These are phyloP conservation scores for Adenanthera pavonina DNA, from an alignment of 306 rosid species.

Conservation along the genomic window DNA sequence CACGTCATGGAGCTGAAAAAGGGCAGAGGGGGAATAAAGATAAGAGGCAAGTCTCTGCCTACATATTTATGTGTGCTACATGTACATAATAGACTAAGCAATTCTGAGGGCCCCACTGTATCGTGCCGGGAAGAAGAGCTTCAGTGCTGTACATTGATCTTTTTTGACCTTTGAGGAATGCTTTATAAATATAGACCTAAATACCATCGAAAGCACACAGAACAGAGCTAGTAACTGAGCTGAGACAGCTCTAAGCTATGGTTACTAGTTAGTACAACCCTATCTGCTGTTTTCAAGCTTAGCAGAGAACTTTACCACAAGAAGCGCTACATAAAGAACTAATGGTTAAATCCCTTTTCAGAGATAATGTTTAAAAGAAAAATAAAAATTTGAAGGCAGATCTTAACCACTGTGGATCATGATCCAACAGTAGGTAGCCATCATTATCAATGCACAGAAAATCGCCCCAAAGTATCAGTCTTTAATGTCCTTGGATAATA, in stretches of 20 bases:
- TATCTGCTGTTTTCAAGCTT: constrained; percentile 3
- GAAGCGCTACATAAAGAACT: constrained; percentile 38
- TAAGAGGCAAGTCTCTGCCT: neutral
- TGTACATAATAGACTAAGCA: neutral
- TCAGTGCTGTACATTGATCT: constrained; percentile 18
- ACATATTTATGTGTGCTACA: constrained; percentile 1
- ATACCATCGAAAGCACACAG: neutral
- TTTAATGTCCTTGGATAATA: neutral
- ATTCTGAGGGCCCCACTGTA: neutral
- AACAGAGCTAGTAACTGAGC: constrained; percentile 12
- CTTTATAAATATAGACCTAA: constrained; percentile 11
- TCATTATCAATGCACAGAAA: constrained; percentile 27
- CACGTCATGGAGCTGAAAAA: neutral
- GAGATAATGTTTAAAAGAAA: neutral
- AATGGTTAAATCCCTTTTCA: constrained; percentile 34
- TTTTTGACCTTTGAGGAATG: constrained; percentile 26
- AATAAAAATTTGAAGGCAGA: neutral
- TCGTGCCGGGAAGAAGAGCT: neutral
- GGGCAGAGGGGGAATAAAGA: neutral
- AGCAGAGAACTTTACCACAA: constrained; percentile 33
- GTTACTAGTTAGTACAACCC: constrained; percentile 26
- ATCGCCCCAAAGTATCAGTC: neutral
- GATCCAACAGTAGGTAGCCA: constrained; percentile 31
- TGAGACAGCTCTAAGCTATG: constrained; percentile 22
- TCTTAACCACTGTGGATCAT: constrained; percentile 35